These are phyloP conservation scores for Erodium chrysanthum DNA, from an alignment of 441 rosid species.

Conservation along the genomic window DNA sequence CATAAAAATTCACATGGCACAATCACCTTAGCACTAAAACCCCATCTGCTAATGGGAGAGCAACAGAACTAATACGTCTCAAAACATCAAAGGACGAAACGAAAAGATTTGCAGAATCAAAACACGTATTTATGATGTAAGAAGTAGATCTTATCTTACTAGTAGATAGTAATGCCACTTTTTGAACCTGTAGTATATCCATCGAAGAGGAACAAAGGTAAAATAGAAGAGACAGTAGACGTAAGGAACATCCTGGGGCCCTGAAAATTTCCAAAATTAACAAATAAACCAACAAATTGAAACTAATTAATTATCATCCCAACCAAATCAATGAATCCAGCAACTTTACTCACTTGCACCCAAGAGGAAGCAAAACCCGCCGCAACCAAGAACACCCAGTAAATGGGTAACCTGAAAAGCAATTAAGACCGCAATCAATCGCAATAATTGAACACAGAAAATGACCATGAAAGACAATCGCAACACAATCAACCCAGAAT, in stretches of 20 bases:
- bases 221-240: constrained; percentile 75
- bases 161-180: constrained; percentile 97
- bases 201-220: constrained; percentile 81
- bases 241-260: constrained; percentile 80
- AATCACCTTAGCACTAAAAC: no score
- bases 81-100: neutral
- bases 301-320: neutral
- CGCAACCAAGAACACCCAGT: constrained; percentile 82
- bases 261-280: constrained; percentile 27
- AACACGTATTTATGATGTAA: neutral
- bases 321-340: constrained; percentile 16
- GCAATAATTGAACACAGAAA: neutral
- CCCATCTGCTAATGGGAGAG: neutral
- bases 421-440: neutral
- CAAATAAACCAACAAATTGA: constrained; percentile 5
- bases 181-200: constrained; percentile 91
- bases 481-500: neutral
- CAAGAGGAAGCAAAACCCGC: constrained; percentile 76
- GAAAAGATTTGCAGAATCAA: neutral
- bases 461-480: neutral
- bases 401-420: constrained; percentile 70
- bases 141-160: constrained; percentile 47
- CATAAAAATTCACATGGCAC: neutral
- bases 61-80: neutral
- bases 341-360: constrained; percentile 68